Evolutionary conservation across 768 basidiomycete species (phyloP).

Genomic region (Macrolepiota dolichaula): DNA sequence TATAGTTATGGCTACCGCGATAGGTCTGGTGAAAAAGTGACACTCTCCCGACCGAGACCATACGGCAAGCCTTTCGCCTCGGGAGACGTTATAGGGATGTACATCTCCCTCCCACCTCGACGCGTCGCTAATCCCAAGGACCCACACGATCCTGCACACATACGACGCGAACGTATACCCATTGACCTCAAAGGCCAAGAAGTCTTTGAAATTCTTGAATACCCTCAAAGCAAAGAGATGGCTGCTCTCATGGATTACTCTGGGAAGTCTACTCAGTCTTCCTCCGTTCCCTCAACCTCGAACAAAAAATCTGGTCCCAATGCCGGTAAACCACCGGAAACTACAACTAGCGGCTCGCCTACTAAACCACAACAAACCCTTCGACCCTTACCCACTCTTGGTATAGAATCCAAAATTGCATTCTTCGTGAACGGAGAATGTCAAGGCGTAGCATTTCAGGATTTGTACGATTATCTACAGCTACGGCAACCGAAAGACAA

Average conservation of each 20-base stretch:
- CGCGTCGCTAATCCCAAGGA: conserved; percentile 59
- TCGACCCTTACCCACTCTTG: conserved; percentile 66
- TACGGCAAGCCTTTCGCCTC: conserved; percentile 75
- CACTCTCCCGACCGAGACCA: conserved; percentile 72
- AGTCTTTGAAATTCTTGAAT: conserved; percentile 93
- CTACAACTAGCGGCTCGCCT: conserved; percentile 29
- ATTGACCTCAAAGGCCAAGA: conserved; percentile 97
- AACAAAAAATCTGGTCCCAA: conserved; percentile 55
- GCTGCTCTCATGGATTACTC: conserved; percentile 77
- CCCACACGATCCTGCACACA: conserved; percentile 73
- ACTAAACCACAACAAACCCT: conserved; percentile 40
- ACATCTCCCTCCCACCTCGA: conserved; percentile 80
- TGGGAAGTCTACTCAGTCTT: conserved; percentile 51
- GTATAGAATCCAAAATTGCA: conserved; percentile 63
- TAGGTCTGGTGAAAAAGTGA: conserved; percentile 89
- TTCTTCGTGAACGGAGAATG: conserved; percentile 93
- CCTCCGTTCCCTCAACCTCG: conserved; percentile 52
- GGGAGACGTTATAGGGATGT: conserved; percentile 91
- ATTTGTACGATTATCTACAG: conserved; percentile 88
- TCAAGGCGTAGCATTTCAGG: conserved; percentile 79
- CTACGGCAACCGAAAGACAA: conserved; percentile 57
- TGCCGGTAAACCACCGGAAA: conserved; percentile 68
- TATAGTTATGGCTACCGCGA: conserved; percentile 93
- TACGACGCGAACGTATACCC: conserved; percentile 87
- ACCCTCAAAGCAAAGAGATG: conserved; percentile 91